Conservation (phyloP, 495 filamentous ascomycete species). For the Hypoxylon crocopeplum region DNA sequence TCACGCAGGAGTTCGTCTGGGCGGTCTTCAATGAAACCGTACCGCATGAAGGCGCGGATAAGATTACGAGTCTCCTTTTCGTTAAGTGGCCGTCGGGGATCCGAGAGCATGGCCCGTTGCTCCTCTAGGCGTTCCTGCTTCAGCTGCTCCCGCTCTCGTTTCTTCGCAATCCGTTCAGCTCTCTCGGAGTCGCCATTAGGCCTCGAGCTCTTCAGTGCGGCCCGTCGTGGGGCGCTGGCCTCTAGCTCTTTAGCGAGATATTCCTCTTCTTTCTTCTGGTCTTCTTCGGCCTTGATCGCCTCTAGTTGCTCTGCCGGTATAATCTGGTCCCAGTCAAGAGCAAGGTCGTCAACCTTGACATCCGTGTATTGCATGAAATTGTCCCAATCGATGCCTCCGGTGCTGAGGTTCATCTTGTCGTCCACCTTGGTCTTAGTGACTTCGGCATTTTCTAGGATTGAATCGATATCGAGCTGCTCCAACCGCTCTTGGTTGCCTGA, state of each 20-base stretch:
- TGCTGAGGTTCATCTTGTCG: constrained; percentile 62
- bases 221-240: constrained; percentile 85
- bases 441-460: constrained; percentile 94
- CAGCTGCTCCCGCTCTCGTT: constrained; percentile 80
- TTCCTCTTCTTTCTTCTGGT: constrained; percentile 78
- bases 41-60: constrained; percentile 83
- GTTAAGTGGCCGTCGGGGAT: constrained; percentile 84
- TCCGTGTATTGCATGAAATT: constrained; percentile 96
- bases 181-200: constrained; percentile 74
- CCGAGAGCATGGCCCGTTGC: constrained; percentile 64
- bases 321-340: constrained; percentile 91
- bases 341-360: constrained; percentile 87
- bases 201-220: constrained; percentile 54
- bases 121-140: constrained; percentile 65
- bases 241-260: constrained; percentile 85
- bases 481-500: constrained; percentile 93
- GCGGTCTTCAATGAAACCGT: constrained; percentile 85
- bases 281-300: constrained; percentile 86
- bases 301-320: constrained; percentile 93
- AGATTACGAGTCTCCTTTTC: constrained; percentile 93
- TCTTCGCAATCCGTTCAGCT: constrained; percentile 91
- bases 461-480: constrained; percentile 98
- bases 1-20: constrained; percentile 85
- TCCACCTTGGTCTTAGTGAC: constrained; percentile 92
- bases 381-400: constrained; percentile 87